Evolutionary conservation across 202 grass and related monocot species (phyloP).

Genomic region (Carex sylvatica): DNA sequence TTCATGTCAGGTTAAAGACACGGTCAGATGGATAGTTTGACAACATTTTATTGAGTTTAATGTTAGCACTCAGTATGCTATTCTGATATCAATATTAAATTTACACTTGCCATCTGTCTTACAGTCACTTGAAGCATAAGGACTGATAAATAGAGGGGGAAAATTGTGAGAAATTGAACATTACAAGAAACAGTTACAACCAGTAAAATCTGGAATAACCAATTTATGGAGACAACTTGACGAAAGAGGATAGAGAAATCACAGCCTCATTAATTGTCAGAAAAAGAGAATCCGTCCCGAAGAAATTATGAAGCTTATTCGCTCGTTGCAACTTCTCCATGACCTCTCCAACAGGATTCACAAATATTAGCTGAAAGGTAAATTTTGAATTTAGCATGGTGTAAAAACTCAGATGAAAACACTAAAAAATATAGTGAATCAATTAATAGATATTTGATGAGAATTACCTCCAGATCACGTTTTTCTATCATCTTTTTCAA

Average conservation of each 20-base stretch:
- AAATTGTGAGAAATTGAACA: conserved; percentile 15
- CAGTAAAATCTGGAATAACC: conserved; percentile 14
- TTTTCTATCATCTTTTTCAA: conserved; percentile 72
- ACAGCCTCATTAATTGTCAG: conserved; percentile 71
- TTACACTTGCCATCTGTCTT: background rate
- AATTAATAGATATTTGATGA: background rate
- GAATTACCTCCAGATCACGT: conserved; percentile 53
- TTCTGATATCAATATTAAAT: background rate
- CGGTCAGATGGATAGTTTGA: background rate
- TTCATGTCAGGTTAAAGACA: no score
- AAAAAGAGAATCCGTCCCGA: conserved; percentile 54
- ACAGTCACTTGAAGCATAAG: background rate
- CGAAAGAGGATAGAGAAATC: conserved; percentile 53
- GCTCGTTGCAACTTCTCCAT: conserved; percentile 96
- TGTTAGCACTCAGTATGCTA: background rate
- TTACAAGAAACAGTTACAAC: background rate
- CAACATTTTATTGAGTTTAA: background rate
- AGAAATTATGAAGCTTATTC: conserved; percentile 50
- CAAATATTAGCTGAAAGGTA: conserved; percentile 56
- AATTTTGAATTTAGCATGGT: background rate
- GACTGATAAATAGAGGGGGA: background rate
- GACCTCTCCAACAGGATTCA: conserved; percentile 88
- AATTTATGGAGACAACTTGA: conserved; percentile 49
- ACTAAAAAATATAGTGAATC: background rate
- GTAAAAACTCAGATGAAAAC: background rate